phyloP scores from a whole-genome alignment of 345 rosid species.

The Boechera divaricarpa region DNA sequence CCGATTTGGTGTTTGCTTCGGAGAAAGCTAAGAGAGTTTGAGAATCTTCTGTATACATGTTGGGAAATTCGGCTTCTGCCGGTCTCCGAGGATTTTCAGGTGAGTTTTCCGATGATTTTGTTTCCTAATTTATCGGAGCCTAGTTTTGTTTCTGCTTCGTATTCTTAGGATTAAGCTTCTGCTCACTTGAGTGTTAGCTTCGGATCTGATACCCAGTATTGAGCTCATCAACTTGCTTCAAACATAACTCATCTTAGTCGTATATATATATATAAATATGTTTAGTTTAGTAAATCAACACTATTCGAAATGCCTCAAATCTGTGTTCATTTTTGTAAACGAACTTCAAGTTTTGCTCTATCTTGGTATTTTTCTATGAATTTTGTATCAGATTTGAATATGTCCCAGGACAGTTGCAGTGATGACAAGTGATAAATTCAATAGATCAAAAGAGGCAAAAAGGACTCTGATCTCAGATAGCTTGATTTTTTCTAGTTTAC shows the following conservation, averaged over 20 bases:
- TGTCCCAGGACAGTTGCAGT: too few relatives aligned
- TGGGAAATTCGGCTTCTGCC: constrained; percentile 47
- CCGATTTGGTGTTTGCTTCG: not conserved
- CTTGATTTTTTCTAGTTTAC: not conserved
- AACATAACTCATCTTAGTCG: not conserved
- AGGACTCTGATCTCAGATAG: not conserved
- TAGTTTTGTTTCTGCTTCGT: constrained; percentile 10
- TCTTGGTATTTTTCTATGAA: too few relatives aligned
- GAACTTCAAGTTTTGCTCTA: not conserved
- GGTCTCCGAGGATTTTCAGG: constrained; percentile 57
- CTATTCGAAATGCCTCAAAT: constrained; percentile 11
- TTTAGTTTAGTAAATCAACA: not conserved
- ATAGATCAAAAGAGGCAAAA: too few relatives aligned
- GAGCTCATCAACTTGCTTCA: constrained; percentile 14
- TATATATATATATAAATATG: not conserved
- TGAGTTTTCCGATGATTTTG: constrained; percentile 34
- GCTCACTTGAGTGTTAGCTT: not conserved
- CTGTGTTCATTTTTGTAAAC: not conserved
- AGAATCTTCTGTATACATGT: constrained; percentile 43
- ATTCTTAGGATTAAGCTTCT: not conserved
- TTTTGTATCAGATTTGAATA: too few relatives aligned
- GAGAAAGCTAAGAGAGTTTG: not conserved
- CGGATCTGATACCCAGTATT: constrained; percentile 37
- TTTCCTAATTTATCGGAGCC: not conserved
- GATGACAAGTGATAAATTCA: too few relatives aligned